These are phyloP conservation scores for Seiridium unicorne DNA, from an alignment of 2,329 filamentous ascomycete species.

Conservation along the genomic window DNA sequence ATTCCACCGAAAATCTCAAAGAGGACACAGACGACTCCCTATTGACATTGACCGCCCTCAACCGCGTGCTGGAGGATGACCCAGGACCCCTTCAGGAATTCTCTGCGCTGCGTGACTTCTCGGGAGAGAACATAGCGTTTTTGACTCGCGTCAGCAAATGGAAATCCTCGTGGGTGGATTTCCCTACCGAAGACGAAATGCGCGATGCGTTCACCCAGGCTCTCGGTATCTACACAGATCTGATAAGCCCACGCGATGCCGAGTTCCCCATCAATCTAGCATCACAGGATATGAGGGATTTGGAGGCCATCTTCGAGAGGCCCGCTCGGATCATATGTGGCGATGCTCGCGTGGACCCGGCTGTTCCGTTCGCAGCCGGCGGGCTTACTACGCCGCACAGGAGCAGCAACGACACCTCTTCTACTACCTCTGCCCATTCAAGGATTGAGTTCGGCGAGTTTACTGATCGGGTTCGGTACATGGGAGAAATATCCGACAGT, in stretches of 20 bases:
- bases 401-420: background rate
- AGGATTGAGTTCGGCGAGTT: constrained; percentile 15
- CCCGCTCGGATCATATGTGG: constrained; percentile 47
- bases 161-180: constrained; percentile 39
- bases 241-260: constrained; percentile 59
- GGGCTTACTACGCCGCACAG: background rate
- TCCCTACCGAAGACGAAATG: constrained; percentile 18
- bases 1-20: background rate
- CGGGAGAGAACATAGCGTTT: constrained; percentile 70
- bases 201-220: constrained; percentile 57
- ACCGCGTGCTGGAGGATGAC: constrained; percentile 58
- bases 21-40: constrained; percentile 31
- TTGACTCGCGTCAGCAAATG: constrained; percentile 56
- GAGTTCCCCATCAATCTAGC: constrained; percentile 68
- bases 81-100: constrained; percentile 61
- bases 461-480: constrained; percentile 17
- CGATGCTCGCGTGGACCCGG: constrained; percentile 36
- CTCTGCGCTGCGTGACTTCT: constrained; percentile 65
- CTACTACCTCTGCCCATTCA: background rate
- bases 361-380: constrained; percentile 38
- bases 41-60: constrained; percentile 56
- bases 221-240: constrained; percentile 59
- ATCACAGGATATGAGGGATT: constrained; percentile 49
- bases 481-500: constrained; percentile 39
- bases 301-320: constrained; percentile 56